Base-by-base conservation (phyloP, 352 stramenopile genomes). In the Globisporangium heterothallicum region DNA sequence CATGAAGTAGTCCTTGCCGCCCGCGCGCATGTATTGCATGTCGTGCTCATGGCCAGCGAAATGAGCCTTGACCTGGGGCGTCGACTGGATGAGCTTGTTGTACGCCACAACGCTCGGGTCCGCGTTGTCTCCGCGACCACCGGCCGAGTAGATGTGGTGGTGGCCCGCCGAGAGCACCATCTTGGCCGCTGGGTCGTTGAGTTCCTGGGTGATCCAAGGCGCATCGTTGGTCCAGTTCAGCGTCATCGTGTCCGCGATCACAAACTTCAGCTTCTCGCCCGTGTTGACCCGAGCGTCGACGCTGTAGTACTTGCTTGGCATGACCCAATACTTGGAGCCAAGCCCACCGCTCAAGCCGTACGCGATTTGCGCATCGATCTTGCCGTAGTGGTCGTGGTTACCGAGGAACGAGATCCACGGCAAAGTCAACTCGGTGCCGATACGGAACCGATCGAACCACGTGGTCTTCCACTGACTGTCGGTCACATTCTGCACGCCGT, bases 331-430 rank as follows among this genome's bases (percentile, higher is more conserved):
- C 49, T 68, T 56, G 24, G 60, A 45, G 19, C 56, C 62, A 5
- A 42, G 18, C 38, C 63, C 13, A 10, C 35, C 18, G 29, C 29
- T 61, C 18, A 46, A 49, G 9, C 22, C 38, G 48, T 58, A 75
- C 46, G 61, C 62, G 59, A 78, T 61, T 45, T 78, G 53, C 2
- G 68, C 53, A 35, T 65, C 36, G 16, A 42, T 52, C 49, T 70
- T 75, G 53, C 65, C 66, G 43, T 74, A 62, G 49, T 54, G 58
- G 53, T 78, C 68, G 50, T 78, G 64, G 60, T 74, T 74, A 42
- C 64, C 65, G 32, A 74, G 53, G 25, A 72, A 56, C 45, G 66
- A 29, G 58, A 74, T 43, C 68, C 68, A 78, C 24, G 65, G 62
- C 25, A 74, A 47, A 40, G 61, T 72, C 12, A 74, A 41, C 25